Percentiles rank a stretch among this genome's conserved stretches.
phyloP scores from a whole-genome alignment of 768 basidiomycete species.

The Suillus paluster region DNA sequence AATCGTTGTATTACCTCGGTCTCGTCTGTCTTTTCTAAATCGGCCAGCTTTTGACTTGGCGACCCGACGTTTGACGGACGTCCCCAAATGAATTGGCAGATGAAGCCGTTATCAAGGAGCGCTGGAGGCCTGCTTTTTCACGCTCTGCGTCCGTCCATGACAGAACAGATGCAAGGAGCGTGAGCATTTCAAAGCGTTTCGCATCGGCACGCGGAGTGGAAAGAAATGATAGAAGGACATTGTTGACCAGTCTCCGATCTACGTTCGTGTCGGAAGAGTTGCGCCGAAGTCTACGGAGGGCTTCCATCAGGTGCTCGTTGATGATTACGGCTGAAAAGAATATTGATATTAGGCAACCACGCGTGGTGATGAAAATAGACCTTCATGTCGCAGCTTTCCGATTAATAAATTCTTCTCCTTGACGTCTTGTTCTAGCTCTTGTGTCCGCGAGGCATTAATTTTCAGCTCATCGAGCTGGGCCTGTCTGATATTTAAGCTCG shows the following conservation, averaged over 20 bases:
- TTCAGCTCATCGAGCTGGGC: constrained; percentile 76
- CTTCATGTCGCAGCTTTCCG: constrained; percentile 95
- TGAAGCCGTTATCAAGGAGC: constrained; percentile 37
- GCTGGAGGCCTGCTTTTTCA: constrained; percentile 87
- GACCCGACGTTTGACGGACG: constrained; percentile 32
- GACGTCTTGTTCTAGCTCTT: constrained; percentile 84
- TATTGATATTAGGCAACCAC: constrained; percentile 9
- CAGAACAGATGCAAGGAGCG: constrained; percentile 86
- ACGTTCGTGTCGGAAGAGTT: constrained; percentile 87
- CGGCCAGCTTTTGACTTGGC: constrained; percentile 45
- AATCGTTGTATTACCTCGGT: constrained; percentile 61
- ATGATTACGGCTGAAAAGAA: constrained; percentile 81
- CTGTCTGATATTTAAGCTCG: constrained; percentile 40
- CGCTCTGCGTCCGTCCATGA: constrained; percentile 91
- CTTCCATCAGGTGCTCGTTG: constrained; percentile 97
- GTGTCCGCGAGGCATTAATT: constrained; percentile 65
- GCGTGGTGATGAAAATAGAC: constrained; percentile 44
- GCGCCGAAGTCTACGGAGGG: constrained; percentile 89
- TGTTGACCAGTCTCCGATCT: constrained; percentile 91
- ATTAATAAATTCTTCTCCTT: constrained; percentile 96
- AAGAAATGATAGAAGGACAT: constrained; percentile 89
- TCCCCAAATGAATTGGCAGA: constrained; percentile 28
- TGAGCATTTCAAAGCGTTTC: constrained; percentile 97
- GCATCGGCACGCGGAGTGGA: constrained; percentile 88
- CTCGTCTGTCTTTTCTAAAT: constrained; percentile 80